phyloP scores from a whole-genome alignment of 139 green algal species.

The Tetraselmis chui region DNA sequence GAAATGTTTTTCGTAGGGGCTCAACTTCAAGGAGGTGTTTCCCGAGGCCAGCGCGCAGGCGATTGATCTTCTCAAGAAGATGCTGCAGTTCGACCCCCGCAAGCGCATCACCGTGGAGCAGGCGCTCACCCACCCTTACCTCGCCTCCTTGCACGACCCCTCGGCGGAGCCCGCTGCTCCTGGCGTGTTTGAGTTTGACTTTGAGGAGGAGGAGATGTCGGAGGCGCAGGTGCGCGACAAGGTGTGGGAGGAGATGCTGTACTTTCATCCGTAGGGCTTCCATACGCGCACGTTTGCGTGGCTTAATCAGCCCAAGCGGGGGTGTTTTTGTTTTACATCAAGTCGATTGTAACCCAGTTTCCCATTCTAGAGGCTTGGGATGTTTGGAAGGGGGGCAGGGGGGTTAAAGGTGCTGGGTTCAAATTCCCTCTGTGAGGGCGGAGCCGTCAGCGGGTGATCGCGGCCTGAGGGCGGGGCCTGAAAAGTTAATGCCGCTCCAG shows the following conservation, averaged over 20 bases:
- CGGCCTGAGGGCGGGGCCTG: not conserved
- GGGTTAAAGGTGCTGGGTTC: no score
- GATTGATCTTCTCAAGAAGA: slow-evolving; percentile 79
- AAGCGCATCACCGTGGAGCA: slow-evolving; percentile 76
- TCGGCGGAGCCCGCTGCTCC: slow-evolving; percentile 56
- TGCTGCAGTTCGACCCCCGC: slow-evolving; percentile 88
- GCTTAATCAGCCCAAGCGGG: no score
- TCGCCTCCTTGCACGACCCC: slow-evolving; percentile 76
- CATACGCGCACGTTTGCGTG: no score
- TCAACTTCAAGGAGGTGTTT: slow-evolving; percentile 55
- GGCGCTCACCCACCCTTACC: slow-evolving; percentile 84
- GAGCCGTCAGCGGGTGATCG: not conserved
- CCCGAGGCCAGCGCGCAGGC: slow-evolving; percentile 59
- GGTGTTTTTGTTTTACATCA: no score
- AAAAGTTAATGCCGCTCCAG: not conserved
- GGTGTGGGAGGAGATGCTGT: slow-evolving; percentile 73
- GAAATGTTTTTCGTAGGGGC: no score
- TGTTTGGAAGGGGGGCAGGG: no score
- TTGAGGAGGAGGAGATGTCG: slow-evolving; percentile 78
- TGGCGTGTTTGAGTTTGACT: slow-evolving; percentile 78
- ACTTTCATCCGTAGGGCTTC: slow-evolving; percentile 54
- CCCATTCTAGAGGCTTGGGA: no score
- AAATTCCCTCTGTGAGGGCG: not conserved
- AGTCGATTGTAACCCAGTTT: no score
- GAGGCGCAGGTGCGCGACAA: slow-evolving; percentile 58